Evolutionary conservation across 306 rosid genomes (phyloP).

Genomic region (Casuarina cunninghamiana): DNA sequence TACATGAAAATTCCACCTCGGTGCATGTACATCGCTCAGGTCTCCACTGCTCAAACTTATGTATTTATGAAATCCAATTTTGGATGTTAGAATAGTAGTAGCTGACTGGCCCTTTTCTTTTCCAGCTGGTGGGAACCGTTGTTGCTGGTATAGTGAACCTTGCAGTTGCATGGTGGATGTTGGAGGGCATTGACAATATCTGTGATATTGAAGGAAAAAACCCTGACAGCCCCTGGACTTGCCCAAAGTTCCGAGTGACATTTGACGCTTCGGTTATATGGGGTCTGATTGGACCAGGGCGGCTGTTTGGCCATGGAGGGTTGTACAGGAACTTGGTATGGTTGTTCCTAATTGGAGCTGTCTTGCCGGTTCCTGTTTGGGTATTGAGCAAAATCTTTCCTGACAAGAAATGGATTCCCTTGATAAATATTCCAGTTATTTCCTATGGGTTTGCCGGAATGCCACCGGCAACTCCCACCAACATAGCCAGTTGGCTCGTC

Average conservation of each 20-base stretch:
- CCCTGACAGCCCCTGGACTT: slow-evolving; percentile 94
- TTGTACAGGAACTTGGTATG: slow-evolving; percentile 83
- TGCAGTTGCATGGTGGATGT: slow-evolving; percentile 99
- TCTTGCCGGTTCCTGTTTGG: slow-evolving; percentile 88
- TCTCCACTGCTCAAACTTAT: slow-evolving; percentile 27
- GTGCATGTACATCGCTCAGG: slow-evolving; percentile 96
- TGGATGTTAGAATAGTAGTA: neutral
- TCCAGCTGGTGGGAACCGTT: slow-evolving; percentile 86
- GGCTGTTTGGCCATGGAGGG: slow-evolving; percentile 89
- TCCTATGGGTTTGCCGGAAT: slow-evolving; percentile 91
- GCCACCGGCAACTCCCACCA: slow-evolving; percentile 98
- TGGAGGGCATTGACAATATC: slow-evolving; percentile 68
- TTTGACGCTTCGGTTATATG: slow-evolving; percentile 96
- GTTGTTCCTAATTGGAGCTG: slow-evolving; percentile 84
- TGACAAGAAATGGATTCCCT: slow-evolving; percentile 79
- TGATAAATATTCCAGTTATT: slow-evolving; percentile 92
- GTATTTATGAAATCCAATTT: neutral
- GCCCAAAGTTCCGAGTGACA: slow-evolving; percentile 92
- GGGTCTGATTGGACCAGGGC: slow-evolving; percentile 88
- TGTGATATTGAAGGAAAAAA: slow-evolving; percentile 67
- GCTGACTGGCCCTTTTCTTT: neutral
- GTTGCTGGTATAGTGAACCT: slow-evolving; percentile 79
- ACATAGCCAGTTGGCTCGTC: slow-evolving; percentile 92
- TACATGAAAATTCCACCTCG: slow-evolving; percentile 99
- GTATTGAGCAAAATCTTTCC: slow-evolving; percentile 79